Evolutionary conservation across 1,139 yeast genomes (phyloP), one percentile per base, ranked within the genome.

Genomic region (Blastobotrys petasosporus): DNA sequence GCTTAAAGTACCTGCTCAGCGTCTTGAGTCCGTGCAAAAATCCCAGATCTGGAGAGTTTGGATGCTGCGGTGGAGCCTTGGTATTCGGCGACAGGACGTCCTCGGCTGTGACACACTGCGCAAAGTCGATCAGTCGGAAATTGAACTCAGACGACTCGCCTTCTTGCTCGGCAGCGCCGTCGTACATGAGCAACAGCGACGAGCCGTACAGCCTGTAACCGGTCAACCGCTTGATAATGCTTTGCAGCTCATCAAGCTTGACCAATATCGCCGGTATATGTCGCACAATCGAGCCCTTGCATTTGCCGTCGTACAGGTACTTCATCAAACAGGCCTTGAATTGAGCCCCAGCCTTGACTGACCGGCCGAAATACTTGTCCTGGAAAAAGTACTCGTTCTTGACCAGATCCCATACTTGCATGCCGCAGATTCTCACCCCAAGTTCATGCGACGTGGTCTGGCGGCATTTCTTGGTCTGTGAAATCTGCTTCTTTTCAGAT

Each of bases 181-280:
- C 98, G 63, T 90, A 90, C 81, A 92, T 86, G 54, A 94, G 71
- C 53, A 94, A 70, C 47, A 94, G 71, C 31, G 95, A 85, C 2
- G 95, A 83, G 0, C 98, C 99, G 63, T 92, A 94, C 63, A 94
- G 75, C 51, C 99, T 72, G 65, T 88, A 94, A n/a, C 94, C 92
- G 9, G 70, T 69, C 47, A 92, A 70, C 32, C 71, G 66, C 11
- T 64, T 58, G 49, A 88, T 76, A 12, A 83, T 77, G 2, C 60
- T 57, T 44, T 75, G 73, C 50, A 92, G 69, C 46, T 79, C 80
- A 41, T 73, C 72, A 44, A 92, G 64, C 47, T 82, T 80, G 32
- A 69, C 64, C 35, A 90, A 67, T 42, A 92, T 68, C 37, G 69
- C 67, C 0, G 95, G 92, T 36, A 90, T 75, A 57, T 85, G 86